phyloP scores from a whole-genome alignment of 192 early-diverging fungal species.

The Coemansia sp. region DNA sequence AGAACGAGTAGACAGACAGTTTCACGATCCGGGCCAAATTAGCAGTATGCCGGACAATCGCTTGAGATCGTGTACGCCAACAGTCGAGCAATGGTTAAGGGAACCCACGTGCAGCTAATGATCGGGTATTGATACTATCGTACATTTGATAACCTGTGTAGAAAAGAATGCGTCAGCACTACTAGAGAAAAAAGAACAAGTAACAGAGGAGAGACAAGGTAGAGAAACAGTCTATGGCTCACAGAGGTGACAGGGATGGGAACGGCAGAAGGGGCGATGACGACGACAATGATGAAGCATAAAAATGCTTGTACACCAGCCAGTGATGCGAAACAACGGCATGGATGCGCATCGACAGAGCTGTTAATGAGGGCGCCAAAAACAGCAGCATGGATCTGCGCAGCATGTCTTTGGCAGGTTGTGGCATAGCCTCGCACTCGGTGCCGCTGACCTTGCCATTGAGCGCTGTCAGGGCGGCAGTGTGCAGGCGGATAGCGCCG shows the following conservation, averaged over 20 bases:
- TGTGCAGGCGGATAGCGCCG: constrained; percentile 29
- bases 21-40: not conserved
- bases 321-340: constrained; percentile 45
- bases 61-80: not conserved
- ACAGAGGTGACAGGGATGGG: not conserved
- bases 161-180: not conserved
- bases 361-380: constrained; percentile 27
- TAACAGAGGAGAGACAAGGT: not conserved
- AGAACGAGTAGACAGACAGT: not conserved
- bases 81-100: not conserved
- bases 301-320: constrained; percentile 49
- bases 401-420: constrained; percentile 17
- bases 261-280: not conserved
- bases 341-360: constrained; percentile 29
- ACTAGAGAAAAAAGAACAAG: not conserved
- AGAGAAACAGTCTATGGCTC: not conserved
- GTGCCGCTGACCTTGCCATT: constrained; percentile 20
- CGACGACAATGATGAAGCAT: constrained; percentile 5
- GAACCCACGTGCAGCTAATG: not conserved
- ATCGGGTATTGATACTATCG: constrained; percentile 1
- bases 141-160: constrained; percentile 1
- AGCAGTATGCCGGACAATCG: not conserved
- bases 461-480: constrained; percentile 15
- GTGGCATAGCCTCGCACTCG: constrained; percentile 40
- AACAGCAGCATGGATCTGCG: constrained; percentile 41